phyloP scores from a whole-genome alignment of 1,139 yeast species.

The Meyerozyma elateridarum region DNA sequence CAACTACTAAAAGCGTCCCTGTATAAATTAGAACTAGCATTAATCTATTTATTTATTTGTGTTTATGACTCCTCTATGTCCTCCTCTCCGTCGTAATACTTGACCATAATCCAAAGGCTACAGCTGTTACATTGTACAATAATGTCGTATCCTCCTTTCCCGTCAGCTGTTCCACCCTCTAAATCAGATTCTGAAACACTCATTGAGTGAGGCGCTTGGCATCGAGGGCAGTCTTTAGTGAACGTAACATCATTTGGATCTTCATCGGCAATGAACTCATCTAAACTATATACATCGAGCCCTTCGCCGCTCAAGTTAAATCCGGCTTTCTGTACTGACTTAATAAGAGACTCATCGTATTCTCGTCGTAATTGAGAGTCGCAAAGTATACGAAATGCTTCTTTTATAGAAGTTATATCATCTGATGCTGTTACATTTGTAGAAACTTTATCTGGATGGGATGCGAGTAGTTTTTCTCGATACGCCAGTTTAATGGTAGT shows the following conservation, averaged over 20 bases:
- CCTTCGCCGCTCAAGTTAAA: constrained; percentile 57
- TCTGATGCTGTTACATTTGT: constrained; percentile 8
- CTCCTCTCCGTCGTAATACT: constrained; percentile 44
- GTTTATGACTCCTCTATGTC: constrained; percentile 9
- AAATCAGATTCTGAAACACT: constrained; percentile 57
- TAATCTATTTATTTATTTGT: background rate
- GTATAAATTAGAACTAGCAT: background rate
- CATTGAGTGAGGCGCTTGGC: constrained; percentile 55
- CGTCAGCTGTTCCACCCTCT: constrained; percentile 45
- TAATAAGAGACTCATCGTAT: constrained; percentile 46
- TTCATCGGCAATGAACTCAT: constrained; percentile 44
- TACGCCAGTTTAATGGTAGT: constrained; percentile 58
- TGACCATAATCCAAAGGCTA: constrained; percentile 77
- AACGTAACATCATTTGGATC: constrained; percentile 23
- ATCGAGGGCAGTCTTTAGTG: constrained; percentile 67
- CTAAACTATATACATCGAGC: constrained; percentile 59
- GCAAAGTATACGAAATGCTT: constrained; percentile 55
- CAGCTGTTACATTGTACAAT: constrained; percentile 77
- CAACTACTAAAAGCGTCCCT: background rate
- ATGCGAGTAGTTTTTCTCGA: constrained; percentile 46
- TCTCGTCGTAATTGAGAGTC: constrained; percentile 32
- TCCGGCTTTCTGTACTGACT: constrained; percentile 42
- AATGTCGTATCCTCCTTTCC: constrained; percentile 58
- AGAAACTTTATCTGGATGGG: constrained; percentile 71
- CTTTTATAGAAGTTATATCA: constrained; percentile 42